Evolutionary conservation across 495 filamentous ascomycete species (phyloP), one percentile per base, ranked within the genome.

Genomic region (Neurospora hispaniola): DNA sequence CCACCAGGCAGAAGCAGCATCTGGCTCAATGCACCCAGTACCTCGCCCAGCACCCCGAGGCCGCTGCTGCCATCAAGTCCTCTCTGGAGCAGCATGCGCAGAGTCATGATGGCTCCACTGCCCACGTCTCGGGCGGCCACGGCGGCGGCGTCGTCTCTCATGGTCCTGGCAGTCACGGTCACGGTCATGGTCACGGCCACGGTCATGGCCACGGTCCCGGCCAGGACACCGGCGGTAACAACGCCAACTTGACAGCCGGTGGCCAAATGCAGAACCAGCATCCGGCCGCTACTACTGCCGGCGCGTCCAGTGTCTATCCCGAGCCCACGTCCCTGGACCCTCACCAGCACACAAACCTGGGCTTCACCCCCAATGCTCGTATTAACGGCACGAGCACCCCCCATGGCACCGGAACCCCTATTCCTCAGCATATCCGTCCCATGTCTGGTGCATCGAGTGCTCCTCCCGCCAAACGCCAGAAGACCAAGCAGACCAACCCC

Each of bases 1-100:
- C 79, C 18, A 80, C 79, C 10, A 76, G 79, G 27, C 79, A 80
- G 71, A 76, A 78, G 72, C 75, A 76, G 54, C 79, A 80, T 69
- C 79, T 80, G 16, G 69, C 74, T 4, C 71, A 77, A 16, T 80
- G 79, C 70, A 39, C 72, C 0, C 16, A 38, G 16, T 80, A 79
- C 71, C 79, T 79, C 62, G 44, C 70, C n/a, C 71, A 71, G 70
- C 78, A 80, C 68, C 79, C 79, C 41, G 78, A 79, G 5, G 75
- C 73, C 23, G 71, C 73, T 66, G 54, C 54, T 66, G 54, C 54
- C 71, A 76, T 48, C 74, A 75, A 42, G 72, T 70, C 16, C 69
- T 74, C 14, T 43, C 71, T 14, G 70, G 73, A 41, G 27, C 71
- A 44, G 73, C 48, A 12, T 69, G 48, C 5, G 8, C 74, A n/a